These are phyloP conservation scores for Cystoderma amianthinum DNA, from an alignment of 768 basidiomycete species.

Conservation along the genomic window DNA sequence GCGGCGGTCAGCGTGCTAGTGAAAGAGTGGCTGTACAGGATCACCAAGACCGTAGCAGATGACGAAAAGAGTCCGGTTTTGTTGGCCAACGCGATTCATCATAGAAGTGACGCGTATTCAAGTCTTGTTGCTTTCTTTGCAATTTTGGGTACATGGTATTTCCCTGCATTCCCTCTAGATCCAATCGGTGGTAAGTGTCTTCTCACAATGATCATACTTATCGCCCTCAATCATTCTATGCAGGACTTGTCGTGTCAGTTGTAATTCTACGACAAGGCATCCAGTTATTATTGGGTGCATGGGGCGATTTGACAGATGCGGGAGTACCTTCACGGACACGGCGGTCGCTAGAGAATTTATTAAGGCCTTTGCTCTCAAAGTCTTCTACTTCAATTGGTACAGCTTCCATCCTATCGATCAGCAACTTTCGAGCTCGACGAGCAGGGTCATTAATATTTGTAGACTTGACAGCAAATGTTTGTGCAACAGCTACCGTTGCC, in stretches of 20 bases:
- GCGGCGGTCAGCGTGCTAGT: slow-evolving; percentile 71
- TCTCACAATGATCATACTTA: slow-evolving; percentile 4
- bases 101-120: slow-evolving; percentile 95
- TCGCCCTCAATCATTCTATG: slow-evolving; percentile 1
- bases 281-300: slow-evolving; percentile 57
- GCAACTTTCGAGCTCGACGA: slow-evolving; percentile 62
- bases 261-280: slow-evolving; percentile 81
- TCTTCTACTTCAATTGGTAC: slow-evolving; percentile 11
- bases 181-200: slow-evolving; percentile 76
- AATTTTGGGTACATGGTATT: slow-evolving; percentile 84
- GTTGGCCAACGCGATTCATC: slow-evolving; percentile 94
- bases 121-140: slow-evolving; percentile 88
- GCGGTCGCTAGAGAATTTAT: slow-evolving; percentile 42
- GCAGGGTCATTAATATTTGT: slow-evolving; percentile 80
- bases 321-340: slow-evolving; percentile 57
- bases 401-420: slow-evolving; percentile 35
- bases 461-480: slow-evolving; percentile 73
- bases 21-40: slow-evolving; percentile 92
- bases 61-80: slow-evolving; percentile 89
- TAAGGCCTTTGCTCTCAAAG: slow-evolving; percentile 45
- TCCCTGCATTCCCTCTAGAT: slow-evolving; percentile 84
- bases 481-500: slow-evolving; percentile 45
- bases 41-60: slow-evolving; percentile 85
- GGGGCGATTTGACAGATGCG: slow-evolving; percentile 80
- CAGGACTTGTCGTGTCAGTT: slow-evolving; percentile 83